phyloP scores from a whole-genome alignment of 768 basidiomycete species.

The Xerocomellus dryophilus region DNA sequence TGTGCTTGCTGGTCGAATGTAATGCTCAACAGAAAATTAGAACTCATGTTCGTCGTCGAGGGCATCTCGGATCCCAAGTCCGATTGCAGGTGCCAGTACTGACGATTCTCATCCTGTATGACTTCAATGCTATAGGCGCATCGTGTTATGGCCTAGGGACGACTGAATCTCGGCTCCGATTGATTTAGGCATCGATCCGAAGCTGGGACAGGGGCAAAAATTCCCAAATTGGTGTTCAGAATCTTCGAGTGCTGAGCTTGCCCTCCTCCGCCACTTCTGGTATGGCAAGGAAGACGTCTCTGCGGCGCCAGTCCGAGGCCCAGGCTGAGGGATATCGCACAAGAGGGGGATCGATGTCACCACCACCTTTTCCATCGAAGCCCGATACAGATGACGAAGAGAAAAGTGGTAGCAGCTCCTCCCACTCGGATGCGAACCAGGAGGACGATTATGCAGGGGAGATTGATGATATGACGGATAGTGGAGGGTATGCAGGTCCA shows the following conservation, averaged over 20 bases:
- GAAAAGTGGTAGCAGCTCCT: background rate
- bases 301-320: background rate
- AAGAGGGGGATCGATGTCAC: background rate
- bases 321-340: background rate
- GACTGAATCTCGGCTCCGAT: background rate
- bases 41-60: background rate
- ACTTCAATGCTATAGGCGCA: background rate
- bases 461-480: slow-evolving; percentile 42
- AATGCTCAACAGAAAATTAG: background rate
- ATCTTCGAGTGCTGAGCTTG: background rate
- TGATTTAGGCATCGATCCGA: background rate
- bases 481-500: slow-evolving; percentile 56
- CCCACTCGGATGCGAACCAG: slow-evolving; percentile 13
- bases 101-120: background rate
- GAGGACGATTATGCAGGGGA: slow-evolving; percentile 30
- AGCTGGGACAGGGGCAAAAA: slow-evolving; percentile 5
- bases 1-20: background rate
- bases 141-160: background rate
- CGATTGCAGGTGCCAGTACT: background rate
- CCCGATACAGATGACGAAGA: background rate
- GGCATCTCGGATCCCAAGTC: background rate
- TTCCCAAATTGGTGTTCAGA: slow-evolving; percentile 6
- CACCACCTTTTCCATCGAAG: background rate
- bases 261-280: background rate
- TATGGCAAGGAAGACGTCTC: slow-evolving; percentile 8